A percentile compares a stretch with the other conserved stretches of the same genome.
Evolutionary conservation across 202 grass and related monocot genomes (phyloP).

Genomic region (Brachypodium distachyon): DNA sequence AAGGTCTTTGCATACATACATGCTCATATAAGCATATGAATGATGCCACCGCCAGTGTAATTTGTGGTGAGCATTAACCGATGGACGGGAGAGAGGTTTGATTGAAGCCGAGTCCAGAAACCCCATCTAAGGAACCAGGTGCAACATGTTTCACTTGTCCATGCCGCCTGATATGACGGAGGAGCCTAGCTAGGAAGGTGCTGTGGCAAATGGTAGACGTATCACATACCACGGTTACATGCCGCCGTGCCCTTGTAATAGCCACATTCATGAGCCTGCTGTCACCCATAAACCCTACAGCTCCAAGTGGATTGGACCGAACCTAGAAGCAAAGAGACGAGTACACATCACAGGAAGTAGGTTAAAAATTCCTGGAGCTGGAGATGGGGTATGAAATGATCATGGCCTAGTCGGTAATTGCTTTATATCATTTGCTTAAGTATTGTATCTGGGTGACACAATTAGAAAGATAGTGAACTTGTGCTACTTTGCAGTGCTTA

Average conservation of each 20-base stretch:
- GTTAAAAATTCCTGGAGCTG: not conserved
- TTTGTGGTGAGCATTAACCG: constrained; percentile 12
- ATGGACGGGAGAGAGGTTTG: constrained; percentile 52
- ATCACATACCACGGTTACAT: constrained; percentile 75
- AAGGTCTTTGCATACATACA: constrained; percentile 22
- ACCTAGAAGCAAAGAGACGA: constrained; percentile 36
- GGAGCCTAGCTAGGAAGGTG: constrained; percentile 74
- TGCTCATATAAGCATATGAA: not conserved
- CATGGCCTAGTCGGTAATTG: not conserved
- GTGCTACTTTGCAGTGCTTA: constrained; percentile 15
- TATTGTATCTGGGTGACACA: not conserved
- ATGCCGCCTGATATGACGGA: constrained; percentile 63
- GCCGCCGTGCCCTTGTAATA: constrained; percentile 72
- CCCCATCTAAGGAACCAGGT: constrained; percentile 52
- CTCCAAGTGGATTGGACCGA: constrained; percentile 75
- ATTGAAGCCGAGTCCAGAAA: constrained; percentile 55
- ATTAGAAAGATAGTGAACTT: not conserved
- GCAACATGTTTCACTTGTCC: constrained; percentile 71
- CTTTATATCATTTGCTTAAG: not conserved
- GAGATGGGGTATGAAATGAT: constrained; percentile 12
- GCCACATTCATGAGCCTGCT: constrained; percentile 82
- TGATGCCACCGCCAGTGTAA: not conserved
- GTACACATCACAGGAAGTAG: not conserved
- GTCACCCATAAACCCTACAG: constrained; percentile 76
- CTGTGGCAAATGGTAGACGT: constrained; percentile 85